Base-by-base conservation (phyloP, 208 protist species). In the Wallacemonas rigidus region DNA sequence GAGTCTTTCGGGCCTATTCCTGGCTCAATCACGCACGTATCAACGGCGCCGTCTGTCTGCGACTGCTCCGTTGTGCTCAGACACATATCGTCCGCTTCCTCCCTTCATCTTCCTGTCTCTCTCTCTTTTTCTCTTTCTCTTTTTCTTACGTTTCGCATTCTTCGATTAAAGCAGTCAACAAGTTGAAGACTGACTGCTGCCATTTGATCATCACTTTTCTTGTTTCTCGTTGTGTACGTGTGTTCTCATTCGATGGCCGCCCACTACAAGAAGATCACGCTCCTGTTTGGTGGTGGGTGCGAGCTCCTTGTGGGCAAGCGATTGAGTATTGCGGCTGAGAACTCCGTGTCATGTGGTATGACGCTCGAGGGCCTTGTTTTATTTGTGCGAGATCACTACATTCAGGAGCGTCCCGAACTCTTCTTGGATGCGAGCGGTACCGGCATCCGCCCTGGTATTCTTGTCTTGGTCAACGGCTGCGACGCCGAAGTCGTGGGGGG, bases 401-500 rank as follows among this genome's bases (percentile, higher is more conserved):
- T 96, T 5, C 71, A 80, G 35, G 88, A 96, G 62, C 48, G 90
- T 14, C 86, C 89, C 0, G 88, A 96, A 50, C 82, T 94, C 11
- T 88, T 96, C 67, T 71, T 88, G n/a, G 87, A 94, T 69, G 80
- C 79, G 2, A 75, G 80, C 4, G 88, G 92, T 9, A 74, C 44
- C 3, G 78, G 79, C 40, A 74, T 94, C 8, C 90, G 95, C 5
- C 97, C 97, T 56, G 97, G 97, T 35, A 98, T 98, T 82, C 85
- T 98, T 15, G 85, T 96, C 1, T 72, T 98, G 48, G 92, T 98
- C 47, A 98, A 98, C 78, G 87, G 90, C 72, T 93, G 89, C 40
- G 97, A 98, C 81, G 95, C 85, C 53, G 95, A 98, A 79, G 85
- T 98, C 36, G 54, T 95, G 3, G 95, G 93, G 44, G 95, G 90